Evolutionary conservation across 495 filamentous ascomycete species (phyloP).

Genomic region (Amphirosellinia nigrospora): DNA sequence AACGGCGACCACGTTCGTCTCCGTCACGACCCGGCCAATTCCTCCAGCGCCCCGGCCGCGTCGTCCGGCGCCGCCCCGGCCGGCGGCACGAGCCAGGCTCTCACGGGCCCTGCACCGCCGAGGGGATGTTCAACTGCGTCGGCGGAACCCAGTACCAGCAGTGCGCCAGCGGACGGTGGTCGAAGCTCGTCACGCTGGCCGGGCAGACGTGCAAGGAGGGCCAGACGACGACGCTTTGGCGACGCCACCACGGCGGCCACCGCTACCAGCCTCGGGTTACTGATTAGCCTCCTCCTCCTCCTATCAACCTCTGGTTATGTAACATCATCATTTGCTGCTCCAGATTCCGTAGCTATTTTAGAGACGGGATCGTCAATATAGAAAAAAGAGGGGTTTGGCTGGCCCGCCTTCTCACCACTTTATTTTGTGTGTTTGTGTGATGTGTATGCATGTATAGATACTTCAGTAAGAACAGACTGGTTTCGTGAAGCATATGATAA

Average conservation of each 20-base stretch:
- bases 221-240: slow-evolving; percentile 38
- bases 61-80: background rate
- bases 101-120: slow-evolving; percentile 38
- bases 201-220: slow-evolving; percentile 32
- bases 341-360: too few species aligned
- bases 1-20: background rate
- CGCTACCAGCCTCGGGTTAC: too few species aligned
- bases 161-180: slow-evolving; percentile 39
- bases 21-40: background rate
- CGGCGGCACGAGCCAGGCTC: slow-evolving; percentile 7
- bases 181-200: slow-evolving; percentile 32
- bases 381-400: background rate
- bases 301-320: too few species aligned
- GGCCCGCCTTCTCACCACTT: slow-evolving; percentile 1
- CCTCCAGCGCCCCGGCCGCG: background rate
- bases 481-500: background rate
- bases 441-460: background rate
- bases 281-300: too few species aligned
- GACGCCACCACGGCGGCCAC: slow-evolving; percentile 29
- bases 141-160: slow-evolving; percentile 39
- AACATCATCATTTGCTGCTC: too few species aligned
- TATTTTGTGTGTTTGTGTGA: background rate
- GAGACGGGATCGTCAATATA: too few species aligned
- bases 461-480: background rate
- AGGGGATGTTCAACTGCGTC: slow-evolving; percentile 47